Conservation (phyloP, 2,329 filamentous ascomycete genomes). For the Nemania bipapillata region DNA sequence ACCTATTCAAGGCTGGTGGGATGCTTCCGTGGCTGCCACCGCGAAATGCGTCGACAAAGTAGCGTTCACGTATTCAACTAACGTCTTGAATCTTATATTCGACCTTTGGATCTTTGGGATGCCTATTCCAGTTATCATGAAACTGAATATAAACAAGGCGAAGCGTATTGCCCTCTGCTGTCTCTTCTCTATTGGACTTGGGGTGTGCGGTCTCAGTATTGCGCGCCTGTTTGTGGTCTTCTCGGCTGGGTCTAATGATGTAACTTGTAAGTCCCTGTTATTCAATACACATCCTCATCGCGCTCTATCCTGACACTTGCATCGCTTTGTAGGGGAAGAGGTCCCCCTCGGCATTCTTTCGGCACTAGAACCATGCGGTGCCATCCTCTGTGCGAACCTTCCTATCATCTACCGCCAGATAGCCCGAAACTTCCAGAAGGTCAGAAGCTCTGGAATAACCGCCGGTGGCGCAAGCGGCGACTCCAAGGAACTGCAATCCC, state of each 20-base stretch:
- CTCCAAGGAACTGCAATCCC: conserved; percentile 13
- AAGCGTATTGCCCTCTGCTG: conserved; percentile 43
- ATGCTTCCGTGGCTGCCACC: conserved; percentile 26
- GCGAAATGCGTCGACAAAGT: conserved; percentile 43
- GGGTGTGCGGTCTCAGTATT: conserved; percentile 43
- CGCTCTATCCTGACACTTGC: background rate
- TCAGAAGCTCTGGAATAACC: conserved; percentile 28
- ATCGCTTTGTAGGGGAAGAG: conserved; percentile 37
- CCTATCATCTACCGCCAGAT: conserved; percentile 42
- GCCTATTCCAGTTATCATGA: conserved; percentile 46
- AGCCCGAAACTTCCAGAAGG: conserved; percentile 52
- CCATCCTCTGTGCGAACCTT: conserved; percentile 47
- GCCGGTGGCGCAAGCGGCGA: conserved; percentile 20
- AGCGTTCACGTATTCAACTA: conserved; percentile 47
- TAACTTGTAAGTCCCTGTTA: conserved; percentile 43
- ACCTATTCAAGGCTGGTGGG: conserved; percentile 47
- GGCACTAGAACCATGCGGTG: conserved; percentile 46
- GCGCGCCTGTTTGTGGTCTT: conserved; percentile 44
- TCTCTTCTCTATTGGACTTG: conserved; percentile 46
- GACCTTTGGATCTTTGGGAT: conserved; percentile 48
- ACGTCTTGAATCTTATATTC: conserved; percentile 45
- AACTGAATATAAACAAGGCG: conserved; percentile 37
- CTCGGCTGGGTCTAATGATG: conserved; percentile 41
- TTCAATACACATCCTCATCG: background rate
- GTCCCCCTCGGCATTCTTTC: conserved; percentile 47